phyloP scores from a whole-genome alignment of 805 yeast genomes.

The Lachancea nothofagi region DNA sequence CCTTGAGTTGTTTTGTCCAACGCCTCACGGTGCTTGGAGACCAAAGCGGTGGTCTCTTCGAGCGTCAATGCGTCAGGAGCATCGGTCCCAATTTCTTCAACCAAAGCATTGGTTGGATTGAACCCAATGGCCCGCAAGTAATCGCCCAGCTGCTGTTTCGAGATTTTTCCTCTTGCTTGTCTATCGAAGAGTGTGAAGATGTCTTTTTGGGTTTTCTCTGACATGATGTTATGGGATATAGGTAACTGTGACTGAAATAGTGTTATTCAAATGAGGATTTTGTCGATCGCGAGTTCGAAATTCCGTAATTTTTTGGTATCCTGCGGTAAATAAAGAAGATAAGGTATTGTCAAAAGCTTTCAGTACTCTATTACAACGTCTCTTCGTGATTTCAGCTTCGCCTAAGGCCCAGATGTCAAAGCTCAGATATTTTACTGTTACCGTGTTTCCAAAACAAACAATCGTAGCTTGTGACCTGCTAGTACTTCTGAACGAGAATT shows the following conservation, averaged over 20 bases:
- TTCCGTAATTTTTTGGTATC: too few relatives aligned
- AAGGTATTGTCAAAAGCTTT: too few relatives aligned
- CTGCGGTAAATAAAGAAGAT: too few relatives aligned
- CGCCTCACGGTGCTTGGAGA: constrained; percentile 22
- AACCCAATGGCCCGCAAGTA: constrained; percentile 95
- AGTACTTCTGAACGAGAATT: too few relatives aligned
- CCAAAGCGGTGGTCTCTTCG: constrained; percentile 24
- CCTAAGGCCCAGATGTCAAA: too few relatives aligned
- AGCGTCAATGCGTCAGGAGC: constrained; percentile 23
- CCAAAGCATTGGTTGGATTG: constrained; percentile 75
- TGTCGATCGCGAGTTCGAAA: too few relatives aligned
- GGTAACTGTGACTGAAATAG: background rate
- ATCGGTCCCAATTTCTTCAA: constrained; percentile 21
- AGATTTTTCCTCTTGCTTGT: constrained; percentile 88
- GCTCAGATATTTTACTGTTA: too few relatives aligned
- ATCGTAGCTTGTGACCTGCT: too few relatives aligned
- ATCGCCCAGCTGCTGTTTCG: constrained; percentile 82
- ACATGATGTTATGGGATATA: background rate
- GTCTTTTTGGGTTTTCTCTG: constrained; percentile 55
- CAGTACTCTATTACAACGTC: too few relatives aligned
- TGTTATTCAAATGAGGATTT: background rate
- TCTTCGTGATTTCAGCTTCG: too few relatives aligned
- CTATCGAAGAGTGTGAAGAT: constrained; percentile 96
- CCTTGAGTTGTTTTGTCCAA: constrained; percentile 31
- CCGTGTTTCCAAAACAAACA: too few relatives aligned